Base-by-base conservation (phyloP, 176 grass and related monocot genomes). In the Cenchrus purpureus region DNA sequence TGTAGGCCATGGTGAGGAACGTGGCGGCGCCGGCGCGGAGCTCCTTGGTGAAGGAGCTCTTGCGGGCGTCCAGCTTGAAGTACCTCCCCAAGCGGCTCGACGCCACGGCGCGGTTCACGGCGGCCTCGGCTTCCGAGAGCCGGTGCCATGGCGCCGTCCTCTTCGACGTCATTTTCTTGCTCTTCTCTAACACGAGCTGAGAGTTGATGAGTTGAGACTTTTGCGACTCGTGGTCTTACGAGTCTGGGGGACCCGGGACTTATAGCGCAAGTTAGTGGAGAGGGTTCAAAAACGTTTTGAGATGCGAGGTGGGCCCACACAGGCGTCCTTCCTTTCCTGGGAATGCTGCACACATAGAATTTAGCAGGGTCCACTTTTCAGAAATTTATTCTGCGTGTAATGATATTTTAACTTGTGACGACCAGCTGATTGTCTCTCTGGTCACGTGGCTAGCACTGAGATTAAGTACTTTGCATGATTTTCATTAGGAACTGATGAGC, bases 1-100 rank as follows among this genome's bases (percentile, higher is more conserved):
- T 89, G 83, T 94, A 94, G 0, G 89, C 89, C 92, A 94, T 91
- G 70, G 92, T 94, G 68, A 94, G 80, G 79, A 94, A 94, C 64
- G 92, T 94, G 50, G 86, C 76, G 7, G 87, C 82, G 43, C 92
- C 89, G 1, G 92, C 92, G 6, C 89, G 89, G 28, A 94, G 69
- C 76, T 94, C 92, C 79, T 81, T 86, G 64, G 79, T 94, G 89
- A 94, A 94, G 43, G 89, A 25, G 84, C 83, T 91, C 80, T 91
- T 91, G 60, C 92, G 86, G 10, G 79, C 86, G 5, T 94, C 92
- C 22, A 94, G 86, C 86, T 84, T 94, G 89, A 94, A 94, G 86
- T 91, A 94, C 50, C 2, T 42, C 1, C 92, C 92, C 3, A 84
- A 49, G 17, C 32, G 4, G 73, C 79, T 84, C 12, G 43, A 44